A percentile compares a stretch with the other conserved stretches of the same genome.
These are phyloP conservation scores for Peronospora farinosa DNA, from an alignment of 352 stramenopile genomes.

Conservation along the genomic window DNA sequence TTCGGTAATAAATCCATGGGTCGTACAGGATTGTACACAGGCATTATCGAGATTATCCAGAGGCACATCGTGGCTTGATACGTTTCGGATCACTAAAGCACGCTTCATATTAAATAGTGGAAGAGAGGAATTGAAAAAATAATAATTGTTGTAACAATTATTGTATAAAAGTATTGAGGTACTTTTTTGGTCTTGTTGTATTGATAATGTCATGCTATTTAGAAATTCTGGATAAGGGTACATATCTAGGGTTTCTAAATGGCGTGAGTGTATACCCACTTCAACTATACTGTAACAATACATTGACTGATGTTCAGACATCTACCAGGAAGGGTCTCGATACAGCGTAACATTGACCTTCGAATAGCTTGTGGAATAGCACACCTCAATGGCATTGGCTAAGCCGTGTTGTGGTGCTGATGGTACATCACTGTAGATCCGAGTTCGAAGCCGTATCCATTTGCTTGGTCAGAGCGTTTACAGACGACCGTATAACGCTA, in stretches of 20 bases:
- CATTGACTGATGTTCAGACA: no score
- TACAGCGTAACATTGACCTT: no score
- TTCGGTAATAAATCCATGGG: constrained; percentile 70
- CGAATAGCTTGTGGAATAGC: constrained; percentile 42
- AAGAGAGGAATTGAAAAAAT: no score
- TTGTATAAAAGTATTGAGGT: not conserved
- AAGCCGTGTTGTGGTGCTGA: constrained; percentile 31
- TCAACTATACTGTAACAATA: not conserved
- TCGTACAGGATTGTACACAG: constrained; percentile 61
- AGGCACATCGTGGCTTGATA: constrained; percentile 61
- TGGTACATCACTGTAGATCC: constrained; percentile 21
- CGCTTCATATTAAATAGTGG: constrained; percentile 50
- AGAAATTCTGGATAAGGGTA: no score
- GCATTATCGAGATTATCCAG: constrained; percentile 71
- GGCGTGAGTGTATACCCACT: not conserved
- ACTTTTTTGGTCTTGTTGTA: no score
- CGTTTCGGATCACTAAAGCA: constrained; percentile 71
- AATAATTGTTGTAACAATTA: no score
- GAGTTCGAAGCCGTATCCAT: constrained; percentile 30
- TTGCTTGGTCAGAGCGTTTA: constrained; percentile 52
- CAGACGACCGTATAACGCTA: constrained; percentile 47
- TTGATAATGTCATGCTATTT: no score
- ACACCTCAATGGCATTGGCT: constrained; percentile 37
- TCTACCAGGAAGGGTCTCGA: no score
- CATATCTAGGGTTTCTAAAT: no score